Conservation (phyloP, 352 stramenopile genomes). For the Ochromonadaceae sp. region DNA sequence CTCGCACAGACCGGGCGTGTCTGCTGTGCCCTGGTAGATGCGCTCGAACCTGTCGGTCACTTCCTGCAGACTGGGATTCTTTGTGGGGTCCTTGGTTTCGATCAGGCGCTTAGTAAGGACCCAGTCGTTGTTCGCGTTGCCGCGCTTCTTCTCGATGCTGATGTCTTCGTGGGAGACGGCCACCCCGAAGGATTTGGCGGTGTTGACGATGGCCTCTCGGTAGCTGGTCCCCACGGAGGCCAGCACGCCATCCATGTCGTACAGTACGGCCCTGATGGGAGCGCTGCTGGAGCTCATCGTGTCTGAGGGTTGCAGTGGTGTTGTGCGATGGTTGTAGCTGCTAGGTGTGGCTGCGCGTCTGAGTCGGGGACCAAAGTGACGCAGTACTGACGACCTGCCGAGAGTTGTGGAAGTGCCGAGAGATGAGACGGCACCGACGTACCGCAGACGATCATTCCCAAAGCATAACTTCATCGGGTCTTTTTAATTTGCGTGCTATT, state of each 20-base stretch:
- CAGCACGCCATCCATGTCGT: conserved; percentile 93
- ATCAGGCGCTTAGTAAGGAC: conserved; percentile 77
- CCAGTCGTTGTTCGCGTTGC: conserved; percentile 95
- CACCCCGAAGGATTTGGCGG: conserved; percentile 60
- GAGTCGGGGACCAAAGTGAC: too few relatives aligned
- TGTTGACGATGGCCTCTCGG: conserved; percentile 66
- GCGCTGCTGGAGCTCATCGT: too few relatives aligned
- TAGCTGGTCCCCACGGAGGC: conserved; percentile 88
- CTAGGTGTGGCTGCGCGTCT: too few relatives aligned
- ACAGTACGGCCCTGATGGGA: too few relatives aligned
- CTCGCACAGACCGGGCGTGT: conserved; percentile 53
- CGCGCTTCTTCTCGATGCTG: conserved; percentile 65
- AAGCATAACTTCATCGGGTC: too few relatives aligned
- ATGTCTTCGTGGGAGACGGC: conserved; percentile 67
- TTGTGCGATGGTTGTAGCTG: too few relatives aligned
- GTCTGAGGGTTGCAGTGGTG: too few relatives aligned
- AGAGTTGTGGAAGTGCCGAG: too few relatives aligned
- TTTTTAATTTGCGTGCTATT: too few relatives aligned
- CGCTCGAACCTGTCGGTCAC: conserved; percentile 83
- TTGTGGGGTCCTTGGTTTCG: conserved; percentile 22
- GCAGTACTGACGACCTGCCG: too few relatives aligned
- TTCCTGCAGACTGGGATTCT: conserved; percentile 49
- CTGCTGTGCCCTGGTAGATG: conserved; percentile 68
- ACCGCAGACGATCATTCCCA: too few relatives aligned
- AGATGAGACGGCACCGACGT: too few relatives aligned